Percentiles rank a stretch among this genome's conserved stretches.
These are phyloP conservation scores for Diaporthe humulicola DNA, from an alignment of 2,329 filamentous ascomycete genomes.

Conservation along the genomic window DNA sequence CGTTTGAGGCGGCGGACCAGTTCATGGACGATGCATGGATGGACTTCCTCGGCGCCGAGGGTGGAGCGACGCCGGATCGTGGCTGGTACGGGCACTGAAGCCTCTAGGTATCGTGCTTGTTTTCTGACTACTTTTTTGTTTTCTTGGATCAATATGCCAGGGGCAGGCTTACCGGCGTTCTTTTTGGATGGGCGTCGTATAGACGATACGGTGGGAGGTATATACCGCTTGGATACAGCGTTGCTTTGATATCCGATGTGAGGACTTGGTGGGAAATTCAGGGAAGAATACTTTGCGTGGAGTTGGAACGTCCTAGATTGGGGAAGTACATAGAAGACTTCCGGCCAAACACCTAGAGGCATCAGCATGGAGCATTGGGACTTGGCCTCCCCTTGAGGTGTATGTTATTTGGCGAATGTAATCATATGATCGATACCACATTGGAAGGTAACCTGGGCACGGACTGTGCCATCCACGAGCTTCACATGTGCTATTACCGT, in stretches of 20 bases:
- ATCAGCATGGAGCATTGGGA: slow-evolving; percentile 13
- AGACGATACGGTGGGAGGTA: slow-evolving; percentile 5
- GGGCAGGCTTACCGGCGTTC: slow-evolving; percentile 1
- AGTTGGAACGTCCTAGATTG: slow-evolving; percentile 16
- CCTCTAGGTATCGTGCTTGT: not conserved
- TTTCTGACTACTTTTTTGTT: not conserved
- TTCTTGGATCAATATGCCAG: not conserved
- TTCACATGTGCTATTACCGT: not conserved
- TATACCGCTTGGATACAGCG: slow-evolving; percentile 20
- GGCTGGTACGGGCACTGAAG: slow-evolving; percentile 38
- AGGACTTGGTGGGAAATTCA: not conserved
- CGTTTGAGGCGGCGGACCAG: slow-evolving; percentile 52
- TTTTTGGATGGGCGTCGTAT: not conserved
- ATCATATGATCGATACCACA: not conserved
- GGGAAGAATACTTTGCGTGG: slow-evolving; percentile 1
- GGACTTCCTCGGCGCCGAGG: slow-evolving; percentile 48
- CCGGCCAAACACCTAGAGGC: slow-evolving; percentile 15
- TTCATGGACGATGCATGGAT: slow-evolving; percentile 56
- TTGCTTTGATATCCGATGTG: slow-evolving; percentile 19
- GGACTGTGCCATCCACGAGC: not conserved
- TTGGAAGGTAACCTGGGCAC: not conserved
- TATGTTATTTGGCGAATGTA: slow-evolving; percentile 3
- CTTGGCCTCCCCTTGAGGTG: not conserved
- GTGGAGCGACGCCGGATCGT: slow-evolving; percentile 36
- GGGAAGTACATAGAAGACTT: slow-evolving; percentile 15